phyloP scores from a whole-genome alignment of 192 early-diverging fungal genomes.

The Dissophora globulifera region DNA sequence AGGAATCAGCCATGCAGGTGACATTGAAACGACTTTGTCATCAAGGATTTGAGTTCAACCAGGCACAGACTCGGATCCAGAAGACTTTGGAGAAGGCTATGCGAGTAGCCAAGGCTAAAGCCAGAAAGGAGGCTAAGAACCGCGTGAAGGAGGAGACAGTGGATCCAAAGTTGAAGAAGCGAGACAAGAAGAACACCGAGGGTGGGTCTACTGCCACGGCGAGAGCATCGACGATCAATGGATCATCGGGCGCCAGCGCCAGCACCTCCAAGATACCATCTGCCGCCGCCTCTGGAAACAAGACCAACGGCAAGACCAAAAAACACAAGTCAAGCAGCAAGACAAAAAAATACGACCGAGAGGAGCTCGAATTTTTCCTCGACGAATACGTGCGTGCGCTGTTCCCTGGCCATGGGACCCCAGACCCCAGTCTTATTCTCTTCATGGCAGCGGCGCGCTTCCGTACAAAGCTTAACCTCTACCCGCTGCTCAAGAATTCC shows the following conservation, averaged over 20 bases:
- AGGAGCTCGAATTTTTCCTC: slow-evolving; percentile 15
- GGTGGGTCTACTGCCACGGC: too few relatives aligned
- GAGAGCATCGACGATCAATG: too few relatives aligned
- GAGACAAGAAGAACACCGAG: too few relatives aligned
- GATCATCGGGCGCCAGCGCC: not conserved
- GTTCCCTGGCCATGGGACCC: not conserved
- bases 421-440: too few relatives aligned
- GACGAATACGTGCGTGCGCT: slow-evolving; percentile 5
- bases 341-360: not conserved
- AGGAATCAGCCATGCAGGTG: not conserved
- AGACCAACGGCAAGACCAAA: not conserved
- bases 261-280: too few relatives aligned
- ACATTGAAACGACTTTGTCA: not conserved
- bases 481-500: too few relatives aligned
- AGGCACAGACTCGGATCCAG: not conserved
- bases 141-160: not conserved
- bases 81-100: not conserved
- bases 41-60: not conserved
- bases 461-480: too few relatives aligned
- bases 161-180: too few relatives aligned
- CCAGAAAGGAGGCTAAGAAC: not conserved
- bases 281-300: too few relatives aligned
- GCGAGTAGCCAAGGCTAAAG: not conserved
- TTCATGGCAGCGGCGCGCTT: too few relatives aligned
- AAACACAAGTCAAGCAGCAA: not conserved